These are phyloP conservation scores for Fusarium subglutinans DNA, from an alignment of 2,329 filamentous ascomycete genomes.

Conservation along the genomic window DNA sequence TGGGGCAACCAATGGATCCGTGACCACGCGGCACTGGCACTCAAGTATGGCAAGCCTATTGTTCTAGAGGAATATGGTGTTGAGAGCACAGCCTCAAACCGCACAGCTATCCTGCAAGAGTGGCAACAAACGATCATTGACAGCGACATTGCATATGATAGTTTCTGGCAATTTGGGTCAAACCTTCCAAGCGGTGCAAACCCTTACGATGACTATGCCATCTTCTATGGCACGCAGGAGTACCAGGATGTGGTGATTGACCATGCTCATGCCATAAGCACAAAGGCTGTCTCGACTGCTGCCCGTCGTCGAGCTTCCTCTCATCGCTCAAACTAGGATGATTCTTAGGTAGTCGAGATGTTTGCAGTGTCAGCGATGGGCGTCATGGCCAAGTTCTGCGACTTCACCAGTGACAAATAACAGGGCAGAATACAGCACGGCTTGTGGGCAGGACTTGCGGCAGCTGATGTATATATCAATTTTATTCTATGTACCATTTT, in stretches of 20 bases:
- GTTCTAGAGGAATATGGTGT: not conserved
- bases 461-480: no score
- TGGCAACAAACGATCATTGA: not conserved
- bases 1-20: conserved; percentile 8
- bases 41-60: not conserved
- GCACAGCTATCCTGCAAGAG: not conserved
- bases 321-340: not conserved
- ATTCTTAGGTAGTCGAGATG: fast-evolving
- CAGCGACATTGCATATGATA: not conserved
- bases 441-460: no score
- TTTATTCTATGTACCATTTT: fast-evolving
- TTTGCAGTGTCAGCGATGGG: not conserved
- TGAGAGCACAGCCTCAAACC: not conserved
- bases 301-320: not conserved
- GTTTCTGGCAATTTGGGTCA: not conserved
- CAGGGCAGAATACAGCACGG: fast-evolving
- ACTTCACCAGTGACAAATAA: no score
- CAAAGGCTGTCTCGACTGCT: not conserved
- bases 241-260: not conserved
- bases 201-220: not conserved
- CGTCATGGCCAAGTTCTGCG: fast-evolving
- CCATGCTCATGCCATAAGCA: not conserved
- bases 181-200: not conserved
- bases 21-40: not conserved
- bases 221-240: not conserved